Evolutionary conservation across 2,329 filamentous ascomycete genomes (phyloP), one percentile per base, ranked within the genome.

Genomic region (Blumeriella jaapii): DNA sequence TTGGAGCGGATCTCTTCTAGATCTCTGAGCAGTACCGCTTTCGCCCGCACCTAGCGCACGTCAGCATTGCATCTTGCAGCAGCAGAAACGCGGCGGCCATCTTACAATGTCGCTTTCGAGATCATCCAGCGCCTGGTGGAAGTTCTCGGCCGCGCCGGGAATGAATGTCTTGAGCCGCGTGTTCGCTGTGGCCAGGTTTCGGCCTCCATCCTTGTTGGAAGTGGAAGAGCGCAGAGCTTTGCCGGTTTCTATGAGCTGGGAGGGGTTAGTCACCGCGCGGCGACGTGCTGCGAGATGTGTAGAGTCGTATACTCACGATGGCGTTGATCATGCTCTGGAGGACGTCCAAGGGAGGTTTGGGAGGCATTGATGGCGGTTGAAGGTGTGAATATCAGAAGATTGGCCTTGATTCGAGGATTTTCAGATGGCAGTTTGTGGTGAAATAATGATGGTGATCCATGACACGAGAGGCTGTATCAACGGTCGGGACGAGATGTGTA

Each of bases 21-120:
- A 43, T 77, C 73, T 43, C 72, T 63, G 11, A 63, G 55, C 11
- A 76, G 42, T 10, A 71, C 65, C 2, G 71, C 65, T 50, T 75
- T 78, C 29, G 71, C 68, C 30, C 59, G 55, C 14, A 61, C 55
- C 67, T 70, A 41, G 15, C 8, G 29, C 7, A 14, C 5, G 45
- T 48, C 25, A 38, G 40, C 17, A 25, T n/a, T 17, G 16, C 6
- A 9, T 10, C 12, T 6, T 22, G 4, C 24, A 8, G 13, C 19
- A 15, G 3, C 14, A 33, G 10, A 11, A 22, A 4, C 15, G 5
- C 42, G n/a, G n/a, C n/a, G n/a, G n/a, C n/a, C n/a, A n/a, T n/a
- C 64, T 54, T 58, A 74, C 71, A 49, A 76, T 71, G 16, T 75
- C 69, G 39, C 55, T 56, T 49, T 77, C 72, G 4, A 77, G 49